These are phyloP conservation scores for Rhododendron henanense DNA, from an alignment of 148 eudicot genomes.

Conservation along the genomic window DNA sequence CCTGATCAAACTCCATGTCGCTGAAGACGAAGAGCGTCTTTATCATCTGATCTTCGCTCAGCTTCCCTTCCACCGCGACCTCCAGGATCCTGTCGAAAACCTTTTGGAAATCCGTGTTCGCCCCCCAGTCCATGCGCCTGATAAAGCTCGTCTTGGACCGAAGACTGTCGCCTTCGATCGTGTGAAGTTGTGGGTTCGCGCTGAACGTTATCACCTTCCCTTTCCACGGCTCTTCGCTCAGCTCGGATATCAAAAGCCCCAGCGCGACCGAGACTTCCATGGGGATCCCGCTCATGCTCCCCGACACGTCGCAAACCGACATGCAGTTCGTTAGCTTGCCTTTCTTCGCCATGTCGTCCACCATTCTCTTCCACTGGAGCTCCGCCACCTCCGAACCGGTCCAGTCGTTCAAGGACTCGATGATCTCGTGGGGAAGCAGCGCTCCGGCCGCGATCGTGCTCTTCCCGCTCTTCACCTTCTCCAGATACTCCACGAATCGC, in stretches of 20 bases:
- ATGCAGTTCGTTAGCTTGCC: slow-evolving; percentile 40
- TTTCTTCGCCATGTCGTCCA: slow-evolving; percentile 33
- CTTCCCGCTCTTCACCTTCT: background rate
- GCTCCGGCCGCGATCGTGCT: background rate
- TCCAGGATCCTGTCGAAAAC: slow-evolving; percentile 39
- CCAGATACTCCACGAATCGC: background rate
- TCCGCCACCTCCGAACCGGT: slow-evolving; percentile 31
- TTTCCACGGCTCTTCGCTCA: slow-evolving; percentile 37
- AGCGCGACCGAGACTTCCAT: slow-evolving; percentile 45
- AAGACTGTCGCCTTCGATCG: slow-evolving; percentile 18
- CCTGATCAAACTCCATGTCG: slow-evolving; percentile 49
- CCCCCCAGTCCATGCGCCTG: slow-evolving; percentile 23
- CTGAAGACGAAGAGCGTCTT: slow-evolving; percentile 48
- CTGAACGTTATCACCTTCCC: slow-evolving; percentile 35
- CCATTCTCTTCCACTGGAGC: slow-evolving; percentile 58
- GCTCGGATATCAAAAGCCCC: slow-evolving; percentile 31
- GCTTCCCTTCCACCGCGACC: slow-evolving; percentile 23
- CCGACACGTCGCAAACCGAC: slow-evolving; percentile 49
- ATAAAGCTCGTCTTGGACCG: slow-evolving; percentile 23
- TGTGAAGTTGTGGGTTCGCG: slow-evolving; percentile 25
- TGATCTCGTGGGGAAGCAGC: background rate
- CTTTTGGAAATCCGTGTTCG: slow-evolving; percentile 31
- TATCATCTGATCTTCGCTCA: slow-evolving; percentile 35
- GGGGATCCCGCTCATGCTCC: slow-evolving; percentile 35
- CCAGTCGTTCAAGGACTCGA: background rate